Evolutionary conservation across 441 rosid species (phyloP), one percentile per base, ranked within the genome.

Genomic region (Populus hybrid): DNA sequence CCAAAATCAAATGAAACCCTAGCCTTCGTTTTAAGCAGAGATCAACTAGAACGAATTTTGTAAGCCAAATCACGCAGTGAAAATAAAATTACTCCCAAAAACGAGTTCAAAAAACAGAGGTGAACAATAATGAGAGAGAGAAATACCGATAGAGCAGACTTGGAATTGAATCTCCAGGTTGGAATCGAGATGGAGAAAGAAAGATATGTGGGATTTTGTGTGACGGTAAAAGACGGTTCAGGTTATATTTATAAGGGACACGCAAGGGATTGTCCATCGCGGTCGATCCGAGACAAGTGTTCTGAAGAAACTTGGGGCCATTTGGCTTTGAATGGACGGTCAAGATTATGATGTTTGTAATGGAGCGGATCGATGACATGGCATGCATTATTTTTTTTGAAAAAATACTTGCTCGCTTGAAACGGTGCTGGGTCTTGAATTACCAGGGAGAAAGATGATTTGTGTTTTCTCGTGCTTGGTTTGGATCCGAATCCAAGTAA

Each of bases 281-380:
- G 28, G 29, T 65, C 65, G 29, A 75, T 75, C 77, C 77, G 45
- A 20, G 77, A 2, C 28, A 6, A n/a, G n/a, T 28, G n/a, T 65
- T 40, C 1, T 20, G 21, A 7, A 3, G 29, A 26, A 6, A 10
- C n/a, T 6, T 9, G 45, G 45, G 7, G 16, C 77, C 77, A 71
- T 29, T 68, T 3, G 42, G 2, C 5, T 28, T 31, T 12, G 9
- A 28, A 1, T 21, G 14, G 7, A 29, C n/a, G 77, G 77, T 4
- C 20, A 5, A 10, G 45, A 45, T 28, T 26, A 3, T 29, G 56
- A n/a, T 0, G 7, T 5, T 20, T 20, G 24, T 26, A n/a, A 11
- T 0, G 6, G 0, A 6, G 2, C 21, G 66, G 77, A 75, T 75
- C 3, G 65, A 42, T 75, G 72, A 67, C 65, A n/a, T 75, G 77